Evolutionary conservation across 1,139 yeast species (phyloP), one percentile per base, ranked within the genome.

Genomic region (Pichia terricola): DNA sequence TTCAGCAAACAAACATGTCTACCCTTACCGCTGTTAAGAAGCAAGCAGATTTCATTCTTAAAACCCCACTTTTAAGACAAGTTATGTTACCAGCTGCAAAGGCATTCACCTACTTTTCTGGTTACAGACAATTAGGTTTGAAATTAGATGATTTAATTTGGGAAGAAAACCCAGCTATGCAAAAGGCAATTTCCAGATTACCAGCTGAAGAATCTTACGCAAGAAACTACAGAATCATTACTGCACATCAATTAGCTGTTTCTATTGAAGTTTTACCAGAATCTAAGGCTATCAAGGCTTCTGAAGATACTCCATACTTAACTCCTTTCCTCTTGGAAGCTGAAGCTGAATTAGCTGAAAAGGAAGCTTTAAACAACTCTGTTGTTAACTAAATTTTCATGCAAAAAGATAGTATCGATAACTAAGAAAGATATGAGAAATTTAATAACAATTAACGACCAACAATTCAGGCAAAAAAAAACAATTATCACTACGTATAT

Each of bases 111-210:
- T 71, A 80, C 54, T 74, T 75, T 57, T 75, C 95, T 48, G 97
- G 97, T 48, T 88, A 89, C 83, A 84, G 96, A 74, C 79, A 86
- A 66, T 69, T 89, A 74, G 97, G 97, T 42, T 76, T 88, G 59
- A 86, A 77, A 66, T 79, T 80, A 62, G 94, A 91, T 63, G 98
- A 91, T 67, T 69, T 91, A 60, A 67, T 91, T 53, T 68, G 76
- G 52, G 98, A 91, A 70, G 98, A 91, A 72, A 81, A 73, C 64
- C 89, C 89, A 59, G 70, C 79, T 47, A 75, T 83, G 70, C 94
- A 87, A 72, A 87, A 79, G 62, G 98, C 97, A 45, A 68, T 91
- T 51, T 68, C 77, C 51, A 86, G 98, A 76, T 73, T 91, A 59
- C 95, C 96, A 55, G 79, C 78, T 45, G 77, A 78, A 45, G 94